phyloP scores from a whole-genome alignment of 129 eudicot species.

The Tagetes patula region DNA sequence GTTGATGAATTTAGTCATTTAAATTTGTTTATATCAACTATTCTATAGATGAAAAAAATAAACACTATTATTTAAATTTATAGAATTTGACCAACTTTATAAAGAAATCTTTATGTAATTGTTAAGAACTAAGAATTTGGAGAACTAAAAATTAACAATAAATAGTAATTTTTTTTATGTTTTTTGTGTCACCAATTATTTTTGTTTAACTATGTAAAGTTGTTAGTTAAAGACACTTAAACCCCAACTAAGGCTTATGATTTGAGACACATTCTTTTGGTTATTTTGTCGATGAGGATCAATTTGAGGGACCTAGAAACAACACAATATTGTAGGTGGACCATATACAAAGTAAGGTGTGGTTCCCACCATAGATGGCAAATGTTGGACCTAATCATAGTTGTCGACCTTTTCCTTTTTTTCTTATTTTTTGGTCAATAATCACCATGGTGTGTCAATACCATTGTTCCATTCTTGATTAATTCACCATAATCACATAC shows the following conservation, averaged over 20 bases:
- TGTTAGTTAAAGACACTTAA: background rate
- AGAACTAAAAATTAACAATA: too few species aligned
- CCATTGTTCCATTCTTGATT: background rate
- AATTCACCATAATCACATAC: background rate
- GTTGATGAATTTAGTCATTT: background rate
- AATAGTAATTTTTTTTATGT: background rate
- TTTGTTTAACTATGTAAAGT: background rate
- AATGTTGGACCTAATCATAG: conserved; percentile 63
- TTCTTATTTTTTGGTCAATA: conserved; percentile 28
- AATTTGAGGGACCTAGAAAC: conserved; percentile 39
- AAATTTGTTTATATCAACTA: background rate
- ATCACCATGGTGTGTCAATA: background rate
- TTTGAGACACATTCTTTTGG: conserved; percentile 15
- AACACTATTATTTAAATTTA: background rate
- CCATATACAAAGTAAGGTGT: conserved; percentile 45
- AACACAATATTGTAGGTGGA: conserved; percentile 48
- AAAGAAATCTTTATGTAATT: too few species aligned
- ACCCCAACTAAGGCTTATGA: conserved; percentile 16
- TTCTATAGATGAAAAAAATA: background rate
- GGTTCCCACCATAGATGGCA: conserved; percentile 49
- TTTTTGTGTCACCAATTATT: background rate
- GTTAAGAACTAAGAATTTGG: too few species aligned
- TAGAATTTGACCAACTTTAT: too few species aligned
- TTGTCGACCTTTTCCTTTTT: conserved; percentile 37
- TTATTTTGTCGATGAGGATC: conserved; percentile 31